These are phyloP conservation scores for Diddensiella transvaalensis DNA, from an alignment of 805 yeast genomes.

Conservation along the genomic window DNA sequence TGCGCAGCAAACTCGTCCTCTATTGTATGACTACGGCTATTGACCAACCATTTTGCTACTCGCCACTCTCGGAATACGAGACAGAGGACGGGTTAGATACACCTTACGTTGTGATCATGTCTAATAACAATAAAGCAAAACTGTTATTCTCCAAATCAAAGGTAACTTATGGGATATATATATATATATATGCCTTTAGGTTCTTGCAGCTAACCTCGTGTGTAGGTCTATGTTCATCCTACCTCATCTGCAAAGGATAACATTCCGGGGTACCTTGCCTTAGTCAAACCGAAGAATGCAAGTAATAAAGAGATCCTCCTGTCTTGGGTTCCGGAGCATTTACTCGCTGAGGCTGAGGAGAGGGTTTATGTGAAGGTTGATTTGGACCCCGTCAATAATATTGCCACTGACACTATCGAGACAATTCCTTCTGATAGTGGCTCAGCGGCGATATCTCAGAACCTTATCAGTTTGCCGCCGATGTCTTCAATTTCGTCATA, in stretches of 20 bases:
- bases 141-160: conserved; percentile 40
- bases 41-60: not conserved
- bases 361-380: conserved; percentile 50
- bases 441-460: not conserved
- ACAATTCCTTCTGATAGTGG: conserved; percentile 7
- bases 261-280: conserved; percentile 68
- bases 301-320: conserved; percentile 44
- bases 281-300: conserved; percentile 52
- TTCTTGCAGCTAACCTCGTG: too few species aligned
- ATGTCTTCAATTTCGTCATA: conserved; percentile 53
- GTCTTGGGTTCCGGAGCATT: conserved; percentile 60
- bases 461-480: conserved; percentile 50
- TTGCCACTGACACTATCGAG: conserved; percentile 15
- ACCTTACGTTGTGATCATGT: conserved; percentile 8
- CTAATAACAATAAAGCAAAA: conserved; percentile 22
- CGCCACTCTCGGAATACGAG: conserved; percentile 3
- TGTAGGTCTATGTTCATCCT: conserved; percentile 73
- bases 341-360: conserved; percentile 45
- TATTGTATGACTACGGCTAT: conserved; percentile 3
- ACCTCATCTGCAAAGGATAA: conserved; percentile 70
- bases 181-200: too few species aligned
- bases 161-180: too few species aligned
- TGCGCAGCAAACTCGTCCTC: not conserved
- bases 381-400: conserved; percentile 32
- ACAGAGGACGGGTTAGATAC: conserved; percentile 2